Evolutionary conservation across 129 eudicot genomes (phyloP), one percentile per base, ranked within the genome.

Genomic region (Gnaphalium uliginosum): DNA sequence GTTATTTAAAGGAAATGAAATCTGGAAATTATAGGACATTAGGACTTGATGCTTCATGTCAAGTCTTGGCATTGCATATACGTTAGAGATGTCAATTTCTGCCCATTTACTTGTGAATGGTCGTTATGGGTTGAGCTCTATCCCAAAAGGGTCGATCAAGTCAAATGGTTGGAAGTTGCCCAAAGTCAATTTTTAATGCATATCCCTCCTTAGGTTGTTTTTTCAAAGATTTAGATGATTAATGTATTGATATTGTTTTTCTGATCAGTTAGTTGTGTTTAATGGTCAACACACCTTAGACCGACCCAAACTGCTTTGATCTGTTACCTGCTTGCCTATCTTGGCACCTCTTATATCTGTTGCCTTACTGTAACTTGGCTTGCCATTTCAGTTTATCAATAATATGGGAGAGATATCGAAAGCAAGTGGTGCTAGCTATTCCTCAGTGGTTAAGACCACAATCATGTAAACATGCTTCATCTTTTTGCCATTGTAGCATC

Each of bases 391-490:
- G 98, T 92, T 89, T 51, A 85, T 91, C 50, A 94, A 94, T 89
- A 94, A 94, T 76, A 94, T 89, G 96, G 97, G 97, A 56, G 99
- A 94, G 82, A 94, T 94, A 73, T 86, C 89, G 48, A 91, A 91
- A 83, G 96, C 90, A 74, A 84, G 97, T 81, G 97, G 99, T 19
- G 93, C 85, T 48, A 86, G 76, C 88, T 94, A 90, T 76, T 86
- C 96, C 66, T 91, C 97, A 1, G 98, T 94, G 33, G 98, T 89
- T 68, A 94, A 94, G 79, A 89, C 96, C 72, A 94, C 98, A 39
- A 94, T 94, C 72, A 87, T 94, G 98, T 89, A 77, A 37, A 76
- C 81, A 66, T 69, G 26, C 53, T 69, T 80, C 43, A 51, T 67
- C 37, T 10, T 6, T 41, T 51, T 68, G 4, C 9, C 30, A 24